Conservation (phyloP, 768 basidiomycete genomes). For the Tephrocybe sp. region DNA sequence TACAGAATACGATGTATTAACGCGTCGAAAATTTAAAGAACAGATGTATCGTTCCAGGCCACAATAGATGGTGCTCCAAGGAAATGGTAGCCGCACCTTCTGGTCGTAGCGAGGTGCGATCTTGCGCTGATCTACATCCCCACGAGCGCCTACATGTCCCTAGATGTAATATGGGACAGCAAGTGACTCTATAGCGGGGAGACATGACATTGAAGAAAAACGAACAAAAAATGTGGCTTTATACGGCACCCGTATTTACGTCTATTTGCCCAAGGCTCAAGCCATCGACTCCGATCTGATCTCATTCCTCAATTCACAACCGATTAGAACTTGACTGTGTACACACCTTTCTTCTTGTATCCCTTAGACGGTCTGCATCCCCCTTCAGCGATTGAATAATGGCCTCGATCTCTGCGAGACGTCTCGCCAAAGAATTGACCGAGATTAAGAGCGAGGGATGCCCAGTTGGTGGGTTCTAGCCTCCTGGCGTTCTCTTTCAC, state of each 20-base stretch:
- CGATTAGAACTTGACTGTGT: background rate
- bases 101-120: slow-evolving; percentile 24
- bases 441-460: slow-evolving; percentile 69
- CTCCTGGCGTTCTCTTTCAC: background rate
- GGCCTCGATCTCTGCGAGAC: slow-evolving; percentile 62
- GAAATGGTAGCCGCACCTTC: slow-evolving; percentile 21
- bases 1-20: slow-evolving; percentile 8
- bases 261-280: slow-evolving; percentile 11
- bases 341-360: background rate
- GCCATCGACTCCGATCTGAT: background rate
- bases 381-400: slow-evolving; percentile 30
- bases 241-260: slow-evolving; percentile 18
- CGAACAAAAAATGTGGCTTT: slow-evolving; percentile 20
- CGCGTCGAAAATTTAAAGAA: background rate
- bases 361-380: background rate
- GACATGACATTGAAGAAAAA: slow-evolving; percentile 37
- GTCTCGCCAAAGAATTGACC: slow-evolving; percentile 69
- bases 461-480: slow-evolving; percentile 54
- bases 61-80: slow-evolving; percentile 23
- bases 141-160: slow-evolving; percentile 67
- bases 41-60: slow-evolving; percentile 30
- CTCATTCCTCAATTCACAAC: background rate
- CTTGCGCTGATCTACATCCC: slow-evolving; percentile 53
- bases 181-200: slow-evolving; percentile 77
- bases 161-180: slow-evolving; percentile 38